Base-by-base conservation (phyloP, 1,284 basidiomycete species). In the Pseudozyma pruni region DNA sequence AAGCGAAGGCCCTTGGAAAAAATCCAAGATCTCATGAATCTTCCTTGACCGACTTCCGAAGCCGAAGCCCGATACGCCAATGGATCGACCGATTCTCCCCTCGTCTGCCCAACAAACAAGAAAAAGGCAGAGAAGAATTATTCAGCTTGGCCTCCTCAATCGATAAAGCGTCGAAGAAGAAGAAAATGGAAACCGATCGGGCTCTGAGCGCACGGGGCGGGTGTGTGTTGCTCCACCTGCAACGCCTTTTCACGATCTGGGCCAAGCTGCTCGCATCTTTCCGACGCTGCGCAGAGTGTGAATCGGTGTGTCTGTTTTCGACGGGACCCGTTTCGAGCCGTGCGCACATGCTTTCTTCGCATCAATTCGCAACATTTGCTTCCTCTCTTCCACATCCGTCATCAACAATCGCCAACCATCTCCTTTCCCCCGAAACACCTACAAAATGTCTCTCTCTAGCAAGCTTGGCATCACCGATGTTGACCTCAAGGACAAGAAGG, bases 361-460 rank as follows among this genome's bases (percentile, higher is more conserved):
- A n/a, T 33, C 33, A 11, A 16, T 23, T 37, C 22, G n/a, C n/a
- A n/a, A n/a, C n/a, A n/a, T n/a, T n/a, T n/a, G n/a, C n/a, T n/a
- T 11, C 17, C 19, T 22, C 19, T 19, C 35, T 13, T 29, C 27
- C 47, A 14, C 20, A 20, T 43, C 41, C 50, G 33, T 14, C 41
- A 37, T 20, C 23, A 13, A 10, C 11, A n/a, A n/a, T n/a, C 38
- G 1, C 17, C 3, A 22, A 16, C 31, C 41, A 34, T 22, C 44
- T 29, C 43, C 29, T 17, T 50, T 17, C 14, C 45, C 38, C 41
- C 14, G n/a, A 50, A 31, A 32, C 45, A 20, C 41, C 31, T 27
- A n/a, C 25, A 87, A 84, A 84, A 97, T 96, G 94, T 97, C 94
- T 73, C 91, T 98, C 84, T 90, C 94, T 35, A 93, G 90, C 86